phyloP scores from a whole-genome alignment of 1,284 basidiomycete genomes.

The Pseudozyma thailandica region DNA sequence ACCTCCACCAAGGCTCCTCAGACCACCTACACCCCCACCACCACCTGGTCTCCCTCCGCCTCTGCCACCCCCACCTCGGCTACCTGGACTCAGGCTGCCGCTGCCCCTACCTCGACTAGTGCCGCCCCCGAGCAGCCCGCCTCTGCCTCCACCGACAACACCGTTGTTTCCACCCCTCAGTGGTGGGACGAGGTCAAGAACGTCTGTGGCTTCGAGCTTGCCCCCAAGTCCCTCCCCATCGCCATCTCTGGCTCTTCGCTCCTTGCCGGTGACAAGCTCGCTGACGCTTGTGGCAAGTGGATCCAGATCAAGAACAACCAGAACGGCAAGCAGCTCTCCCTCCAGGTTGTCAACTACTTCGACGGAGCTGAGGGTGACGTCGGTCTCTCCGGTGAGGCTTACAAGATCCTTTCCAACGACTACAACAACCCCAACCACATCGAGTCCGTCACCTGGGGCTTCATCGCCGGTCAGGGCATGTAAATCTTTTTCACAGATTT shows the following conservation, averaged over 20 bases:
- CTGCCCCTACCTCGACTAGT: conserved; percentile 19
- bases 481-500: conserved; percentile 14
- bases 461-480: conserved; percentile 54
- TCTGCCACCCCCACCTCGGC: conserved; percentile 29
- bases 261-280: conserved; percentile 42
- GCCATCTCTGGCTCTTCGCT: conserved; percentile 48
- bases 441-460: conserved; percentile 57
- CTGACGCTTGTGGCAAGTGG: conserved; percentile 54
- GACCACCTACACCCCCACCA: conserved; percentile 19
- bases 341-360: conserved; percentile 48
- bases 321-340: conserved; percentile 56
- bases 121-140: conserved; percentile 40
- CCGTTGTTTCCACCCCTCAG: conserved; percentile 46
- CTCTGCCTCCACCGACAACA: conserved; percentile 34
- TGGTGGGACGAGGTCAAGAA: conserved; percentile 46
- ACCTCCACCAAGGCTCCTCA: conserved; percentile 35
- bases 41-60: conserved; percentile 9
- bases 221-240: conserved; percentile 38
- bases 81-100: conserved; percentile 6
- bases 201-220: conserved; percentile 37
- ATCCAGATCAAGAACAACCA: conserved; percentile 55
- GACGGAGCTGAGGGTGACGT: conserved; percentile 39
- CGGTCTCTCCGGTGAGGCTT: conserved; percentile 48
- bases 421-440: conserved; percentile 42
- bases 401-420: conserved; percentile 45